These are phyloP conservation scores for Geotrichum candidum DNA, from an alignment of 1,139 yeast species.

Conservation along the genomic window DNA sequence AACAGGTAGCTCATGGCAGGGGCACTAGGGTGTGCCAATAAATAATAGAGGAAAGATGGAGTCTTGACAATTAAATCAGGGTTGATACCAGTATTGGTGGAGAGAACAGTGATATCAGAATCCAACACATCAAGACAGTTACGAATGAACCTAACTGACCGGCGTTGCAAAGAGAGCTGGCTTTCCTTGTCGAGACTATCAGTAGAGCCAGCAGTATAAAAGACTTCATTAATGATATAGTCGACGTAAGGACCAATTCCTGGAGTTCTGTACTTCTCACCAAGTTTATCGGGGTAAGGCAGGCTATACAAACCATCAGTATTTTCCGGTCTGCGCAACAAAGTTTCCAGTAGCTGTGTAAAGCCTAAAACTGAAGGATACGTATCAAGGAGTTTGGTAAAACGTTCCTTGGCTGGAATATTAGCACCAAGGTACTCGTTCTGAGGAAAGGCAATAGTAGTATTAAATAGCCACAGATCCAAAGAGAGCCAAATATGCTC, in stretches of 20 bases:
- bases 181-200: constrained; percentile 31
- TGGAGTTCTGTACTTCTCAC: constrained; percentile 51
- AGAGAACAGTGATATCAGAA: constrained; percentile 47
- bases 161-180: constrained; percentile 47
- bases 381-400: constrained; percentile 29
- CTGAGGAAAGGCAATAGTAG: constrained; percentile 26
- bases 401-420: constrained; percentile 29
- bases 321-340: constrained; percentile 30
- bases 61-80: constrained; percentile 47
- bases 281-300: constrained; percentile 63
- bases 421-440: constrained; percentile 26
- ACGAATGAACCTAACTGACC: constrained; percentile 48
- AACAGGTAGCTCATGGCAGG: constrained; percentile 58
- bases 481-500: constrained; percentile 60
- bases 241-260: constrained; percentile 84
- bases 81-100: constrained; percentile 46
- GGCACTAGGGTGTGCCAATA: constrained; percentile 61
- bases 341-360: constrained; percentile 44
- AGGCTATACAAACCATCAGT: constrained; percentile 31
- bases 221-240: constrained; percentile 59
- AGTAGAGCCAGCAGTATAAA: constrained; percentile 41
- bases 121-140: constrained; percentile 57
- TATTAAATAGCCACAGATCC: constrained; percentile 67
- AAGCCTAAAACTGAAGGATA: constrained; percentile 52
- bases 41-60: constrained; percentile 36